These are phyloP conservation scores for Scleroderma citrinum DNA, from an alignment of 768 basidiomycete species.

Conservation along the genomic window DNA sequence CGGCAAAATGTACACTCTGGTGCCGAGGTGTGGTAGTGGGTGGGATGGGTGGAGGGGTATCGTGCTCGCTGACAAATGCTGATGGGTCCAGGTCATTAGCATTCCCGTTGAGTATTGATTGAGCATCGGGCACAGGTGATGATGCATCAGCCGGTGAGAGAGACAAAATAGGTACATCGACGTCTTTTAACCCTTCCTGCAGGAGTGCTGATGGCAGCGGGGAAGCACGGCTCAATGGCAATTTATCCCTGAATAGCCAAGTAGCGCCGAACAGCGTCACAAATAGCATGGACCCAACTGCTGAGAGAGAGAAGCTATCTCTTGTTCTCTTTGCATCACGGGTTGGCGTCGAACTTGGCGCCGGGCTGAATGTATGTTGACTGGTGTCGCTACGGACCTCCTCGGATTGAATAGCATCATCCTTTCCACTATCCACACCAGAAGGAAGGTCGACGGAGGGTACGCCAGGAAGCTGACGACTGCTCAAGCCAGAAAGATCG, in stretches of 20 bases:
- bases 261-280: slow-evolving; percentile 18
- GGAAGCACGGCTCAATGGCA: slow-evolving; percentile 7
- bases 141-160: not conserved
- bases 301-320: slow-evolving; percentile 10
- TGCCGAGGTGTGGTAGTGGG: not conserved
- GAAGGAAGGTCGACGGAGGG: slow-evolving; percentile 33
- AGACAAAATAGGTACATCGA: not conserved
- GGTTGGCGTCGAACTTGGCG: slow-evolving; percentile 3
- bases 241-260: slow-evolving; percentile 22
- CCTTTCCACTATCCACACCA: slow-evolving; percentile 10
- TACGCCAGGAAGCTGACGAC: slow-evolving; percentile 57
- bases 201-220: not conserved
- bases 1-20: slow-evolving; percentile 3
- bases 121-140: not conserved
- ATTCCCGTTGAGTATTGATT: not conserved
- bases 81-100: not conserved
- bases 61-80: not conserved
- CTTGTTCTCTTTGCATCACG: slow-evolving; percentile 5
- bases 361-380: slow-evolving; percentile 7
- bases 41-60: not conserved
- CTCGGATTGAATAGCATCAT: slow-evolving; percentile 7
- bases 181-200: slow-evolving; percentile 1
- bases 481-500: slow-evolving; percentile 43
- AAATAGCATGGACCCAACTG: slow-evolving; percentile 18
- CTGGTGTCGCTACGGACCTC: slow-evolving; percentile 15